A percentile compares a stretch with the other conserved stretches of the same genome.
phyloP scores from a whole-genome alignment of 108 stramenopile species.

The Schizochytrium sp. region DNA sequence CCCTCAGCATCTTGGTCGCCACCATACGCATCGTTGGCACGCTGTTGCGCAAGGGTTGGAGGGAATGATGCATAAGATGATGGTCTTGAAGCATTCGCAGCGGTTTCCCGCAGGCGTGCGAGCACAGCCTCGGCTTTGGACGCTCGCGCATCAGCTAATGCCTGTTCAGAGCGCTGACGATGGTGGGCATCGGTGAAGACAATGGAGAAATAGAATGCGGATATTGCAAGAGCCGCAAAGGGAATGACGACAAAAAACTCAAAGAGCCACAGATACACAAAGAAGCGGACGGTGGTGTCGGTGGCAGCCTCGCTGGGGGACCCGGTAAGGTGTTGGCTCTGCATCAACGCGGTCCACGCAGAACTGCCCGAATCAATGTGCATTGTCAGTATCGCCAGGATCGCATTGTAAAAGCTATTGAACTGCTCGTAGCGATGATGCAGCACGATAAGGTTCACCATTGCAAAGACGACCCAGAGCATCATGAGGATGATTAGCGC shows the following conservation, averaged over 20 bases:
- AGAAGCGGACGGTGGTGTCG: neutral
- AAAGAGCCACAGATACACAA: neutral
- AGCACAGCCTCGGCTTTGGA: neutral
- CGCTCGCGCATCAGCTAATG: neutral
- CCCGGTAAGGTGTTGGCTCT: neutral
- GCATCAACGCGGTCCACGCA: neutral
- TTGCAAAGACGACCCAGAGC: neutral
- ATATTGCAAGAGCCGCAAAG: neutral
- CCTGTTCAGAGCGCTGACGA: neutral
- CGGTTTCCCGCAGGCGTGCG: neutral
- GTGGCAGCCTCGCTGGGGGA: neutral
- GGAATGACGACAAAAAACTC: neutral
- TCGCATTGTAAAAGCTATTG: neutral
- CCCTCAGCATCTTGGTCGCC: no score
- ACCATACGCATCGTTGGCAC: no score
- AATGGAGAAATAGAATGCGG: neutral
- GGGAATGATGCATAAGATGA: neutral
- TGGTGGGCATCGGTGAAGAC: neutral
- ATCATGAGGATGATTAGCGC: neutral
- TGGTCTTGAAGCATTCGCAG: no score
- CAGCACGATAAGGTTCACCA: neutral
- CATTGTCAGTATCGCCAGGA: neutral
- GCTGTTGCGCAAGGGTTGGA: no score
- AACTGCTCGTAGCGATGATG: neutral
- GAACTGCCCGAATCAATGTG: neutral